Base-by-base conservation (phyloP, 176 grass and related monocot genomes). In the Musa beccarii region DNA sequence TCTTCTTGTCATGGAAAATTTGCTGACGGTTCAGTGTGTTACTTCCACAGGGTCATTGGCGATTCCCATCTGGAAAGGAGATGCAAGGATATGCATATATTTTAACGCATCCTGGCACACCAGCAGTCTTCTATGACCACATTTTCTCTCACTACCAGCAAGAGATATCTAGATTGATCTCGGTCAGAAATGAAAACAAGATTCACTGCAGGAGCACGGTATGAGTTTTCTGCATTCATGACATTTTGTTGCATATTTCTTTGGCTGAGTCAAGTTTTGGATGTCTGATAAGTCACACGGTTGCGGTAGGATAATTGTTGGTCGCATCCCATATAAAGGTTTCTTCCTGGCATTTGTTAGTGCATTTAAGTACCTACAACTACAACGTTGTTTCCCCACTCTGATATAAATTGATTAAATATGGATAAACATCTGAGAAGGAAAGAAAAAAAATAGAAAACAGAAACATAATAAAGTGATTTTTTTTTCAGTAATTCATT, bases 41-140 rank as follows among this genome's bases (percentile, higher is more conserved):
- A 71, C 83, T 25, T 81, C 66, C 84, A 75, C 74, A 98, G 94
- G 94, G 94, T 57, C 90, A 99, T 84, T 99, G 95, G 95, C 93
- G 95, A 78, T 99, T 99, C 75, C 95, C 95, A 15, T 65, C 71
- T 76, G 90, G 90, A 79, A 99, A 87, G 82, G 95, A 99, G 78
- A 71, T 99, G 95, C 90, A 94, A 93, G 95, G 95, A 79, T 99
- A 99, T 84, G 90, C 84, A 21, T 99, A 99, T 76, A 99, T 94
- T 75, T 81, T 99, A 59, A 99, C 95, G 12, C 95, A 99, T 82
- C 90, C 95, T 65, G 95, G 95, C 65, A 99, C 95, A 72, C 95
- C 95, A 25, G 51, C 88, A 80, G 90, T 99, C 23, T 99, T 99
- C 82, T 94, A 89, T 74, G 95, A 99, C 64, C 95, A 99, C 78